These are phyloP conservation scores for Lactarius evosmus DNA, from an alignment of 768 basidiomycete genomes.

Conservation along the genomic window DNA sequence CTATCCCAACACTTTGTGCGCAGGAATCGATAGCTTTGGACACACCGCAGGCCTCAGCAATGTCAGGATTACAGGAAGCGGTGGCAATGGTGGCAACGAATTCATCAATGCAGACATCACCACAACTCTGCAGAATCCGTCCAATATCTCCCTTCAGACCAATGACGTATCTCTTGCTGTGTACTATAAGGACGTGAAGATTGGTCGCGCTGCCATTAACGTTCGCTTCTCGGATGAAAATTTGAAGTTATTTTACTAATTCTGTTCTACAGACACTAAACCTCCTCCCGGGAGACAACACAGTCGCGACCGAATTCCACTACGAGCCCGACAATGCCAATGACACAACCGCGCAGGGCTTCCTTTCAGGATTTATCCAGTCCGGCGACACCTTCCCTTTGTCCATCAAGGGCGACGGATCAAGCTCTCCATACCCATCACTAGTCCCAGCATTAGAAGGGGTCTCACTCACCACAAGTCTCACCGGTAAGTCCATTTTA, in stretches of 20 bases:
- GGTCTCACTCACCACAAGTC: conserved; percentile 46
- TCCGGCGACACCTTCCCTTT: conserved; percentile 46
- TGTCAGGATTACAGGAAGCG: conserved; percentile 61
- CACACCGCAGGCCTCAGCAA: conserved; percentile 50
- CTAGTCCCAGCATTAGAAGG: conserved; percentile 54
- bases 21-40: conserved; percentile 61
- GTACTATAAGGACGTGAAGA: conserved; percentile 49
- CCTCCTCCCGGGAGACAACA: conserved; percentile 56
- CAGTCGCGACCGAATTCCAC: conserved; percentile 56
- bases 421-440: conserved; percentile 61
- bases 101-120: conserved; percentile 58
- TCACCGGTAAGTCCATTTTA: conserved; percentile 40
- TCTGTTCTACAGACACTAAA: conserved; percentile 44
- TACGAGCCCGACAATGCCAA: conserved; percentile 64
- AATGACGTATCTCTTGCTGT: conserved; percentile 57
- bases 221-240: conserved; percentile 37
- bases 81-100: conserved; percentile 56
- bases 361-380: conserved; percentile 60
- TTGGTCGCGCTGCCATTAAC: conserved; percentile 58
- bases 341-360: conserved; percentile 61
- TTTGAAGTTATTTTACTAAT: conserved; percentile 11
- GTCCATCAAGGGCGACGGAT: conserved; percentile 55
- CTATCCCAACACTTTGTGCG: background rate
- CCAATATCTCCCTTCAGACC: conserved; percentile 62
- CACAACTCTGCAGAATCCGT: conserved; percentile 60